Evolutionary conservation across 768 basidiomycete genomes (phyloP), one percentile per base, ranked within the genome.

Genomic region (Ramaria rubella): DNA sequence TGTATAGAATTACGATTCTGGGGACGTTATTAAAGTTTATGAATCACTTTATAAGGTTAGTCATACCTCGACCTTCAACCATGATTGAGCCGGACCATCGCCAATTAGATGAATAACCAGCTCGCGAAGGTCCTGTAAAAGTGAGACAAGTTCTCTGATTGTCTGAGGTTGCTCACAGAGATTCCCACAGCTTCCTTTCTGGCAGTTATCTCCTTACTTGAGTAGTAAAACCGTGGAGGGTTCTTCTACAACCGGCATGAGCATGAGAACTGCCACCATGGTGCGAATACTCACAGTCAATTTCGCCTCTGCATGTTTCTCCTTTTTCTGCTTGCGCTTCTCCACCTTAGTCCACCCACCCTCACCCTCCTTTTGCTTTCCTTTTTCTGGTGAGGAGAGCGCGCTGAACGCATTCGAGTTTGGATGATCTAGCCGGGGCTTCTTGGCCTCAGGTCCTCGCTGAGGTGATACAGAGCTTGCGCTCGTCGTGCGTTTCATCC

Each of bases 61-160:
- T 31, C 80, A 51, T 48, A 91, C 94, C 69, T 93, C 87, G 40
- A 94, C 78, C 50, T 81, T 78, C 19, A 97, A 78, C 94, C 94
- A 97, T 54, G 83, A 83, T 0, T 87, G 86, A 1, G 88, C 85
- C n/a, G 87, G 84, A 17, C 82, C 84, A 64, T 94, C 91, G 0
- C 87, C 87, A 24, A 86, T 70, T 45, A 95, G 73, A 62, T 96
- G 89, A 2, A 97, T 72, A 9, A 87, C 77, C 19, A 97, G 76
- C 64, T 97, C 94, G 33, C 95, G 80, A 21, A 97, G 75, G 64
- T 96, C 93, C 94, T 96, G 65, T 27, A 36, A 30, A 34, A 26
- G 53, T 42, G 14, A 21, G 8, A 6, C 43, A 57, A 21, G 58
- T 26, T 50, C 21, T 8, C 21, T 34, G 17, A 26, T 42, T 14